Conservation (phyloP, 208 protist species). For the Angomonas desouzai region DNA sequence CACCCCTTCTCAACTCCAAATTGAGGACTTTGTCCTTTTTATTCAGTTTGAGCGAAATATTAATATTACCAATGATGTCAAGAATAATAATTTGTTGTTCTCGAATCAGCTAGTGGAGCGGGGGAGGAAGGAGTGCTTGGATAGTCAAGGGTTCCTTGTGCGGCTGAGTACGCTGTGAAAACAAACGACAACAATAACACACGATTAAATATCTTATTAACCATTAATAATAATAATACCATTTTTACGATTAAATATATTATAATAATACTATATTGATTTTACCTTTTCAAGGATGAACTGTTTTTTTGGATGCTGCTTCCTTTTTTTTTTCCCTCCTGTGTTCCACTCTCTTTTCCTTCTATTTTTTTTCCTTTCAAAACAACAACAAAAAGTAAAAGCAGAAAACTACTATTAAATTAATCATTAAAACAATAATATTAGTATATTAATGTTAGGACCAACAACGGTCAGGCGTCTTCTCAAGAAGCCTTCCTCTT, state of each 20-base stretch:
- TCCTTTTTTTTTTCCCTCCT: no score
- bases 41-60: constrained; percentile 12
- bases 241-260: not conserved
- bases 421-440: not conserved
- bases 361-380: no score
- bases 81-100: not conserved
- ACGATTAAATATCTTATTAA: not conserved
- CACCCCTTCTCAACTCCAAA: not conserved
- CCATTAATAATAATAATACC: constrained; percentile 5
- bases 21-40: not conserved
- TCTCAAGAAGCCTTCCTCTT: no score
- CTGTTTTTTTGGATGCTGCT: no score
- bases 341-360: no score
- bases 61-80: not conserved
- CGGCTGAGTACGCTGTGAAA: not conserved
- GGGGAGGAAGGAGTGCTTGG: constrained; percentile 6
- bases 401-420: not conserved
- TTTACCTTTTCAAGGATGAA: not conserved
- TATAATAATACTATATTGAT: not conserved
- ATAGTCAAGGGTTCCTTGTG: not conserved
- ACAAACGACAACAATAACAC: constrained; percentile 8
- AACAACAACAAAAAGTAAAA: no score
- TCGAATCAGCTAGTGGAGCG: not conserved
- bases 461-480: no score
- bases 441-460: constrained; percentile 2